These are phyloP conservation scores for Arthroderma sp. DNA, from an alignment of 2,329 filamentous ascomycete genomes.

Conservation along the genomic window DNA sequence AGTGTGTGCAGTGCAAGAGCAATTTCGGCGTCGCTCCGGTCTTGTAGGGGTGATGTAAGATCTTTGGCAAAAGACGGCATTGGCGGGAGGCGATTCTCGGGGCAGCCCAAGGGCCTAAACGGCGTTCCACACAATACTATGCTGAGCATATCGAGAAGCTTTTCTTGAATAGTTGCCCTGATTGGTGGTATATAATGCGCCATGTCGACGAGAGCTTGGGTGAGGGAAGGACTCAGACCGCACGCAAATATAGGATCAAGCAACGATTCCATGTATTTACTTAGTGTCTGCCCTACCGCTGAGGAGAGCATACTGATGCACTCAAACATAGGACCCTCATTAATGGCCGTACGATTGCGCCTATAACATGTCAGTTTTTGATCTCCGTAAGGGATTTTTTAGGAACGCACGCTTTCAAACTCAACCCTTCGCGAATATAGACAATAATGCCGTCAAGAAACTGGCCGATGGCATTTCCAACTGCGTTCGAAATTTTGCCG, in stretches of 20 bases:
- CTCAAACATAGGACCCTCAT: constrained; percentile 74
- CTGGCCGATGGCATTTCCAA: constrained; percentile 85
- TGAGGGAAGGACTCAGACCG: constrained; percentile 83
- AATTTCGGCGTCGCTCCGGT: constrained; percentile 70
- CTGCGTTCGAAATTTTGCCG: constrained; percentile 88
- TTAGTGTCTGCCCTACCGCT: constrained; percentile 88
- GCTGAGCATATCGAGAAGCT: constrained; percentile 86
- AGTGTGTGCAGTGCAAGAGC: constrained; percentile 87
- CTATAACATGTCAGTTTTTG: constrained; percentile 24
- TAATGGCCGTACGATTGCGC: constrained; percentile 42
- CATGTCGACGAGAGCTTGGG: constrained; percentile 94
- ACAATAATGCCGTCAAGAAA: constrained; percentile 91
- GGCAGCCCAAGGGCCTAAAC: constrained; percentile 84
- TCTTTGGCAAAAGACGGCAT: constrained; percentile 79
- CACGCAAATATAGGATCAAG: constrained; percentile 95
- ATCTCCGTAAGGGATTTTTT: constrained; percentile 1
- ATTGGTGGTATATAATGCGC: constrained; percentile 96
- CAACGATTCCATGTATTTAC: constrained; percentile 94
- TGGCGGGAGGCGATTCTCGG: constrained; percentile 68
- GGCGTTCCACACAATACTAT: constrained; percentile 83
- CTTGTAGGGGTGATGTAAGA: constrained; percentile 68
- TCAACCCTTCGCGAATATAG: constrained; percentile 82
- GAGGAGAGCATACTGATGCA: constrained; percentile 95
- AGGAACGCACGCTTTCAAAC: constrained; percentile 52
- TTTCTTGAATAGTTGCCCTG: constrained; percentile 83